Conservation (phyloP, 768 basidiomycete genomes). For the Cyclocybe aegerita region DNA sequence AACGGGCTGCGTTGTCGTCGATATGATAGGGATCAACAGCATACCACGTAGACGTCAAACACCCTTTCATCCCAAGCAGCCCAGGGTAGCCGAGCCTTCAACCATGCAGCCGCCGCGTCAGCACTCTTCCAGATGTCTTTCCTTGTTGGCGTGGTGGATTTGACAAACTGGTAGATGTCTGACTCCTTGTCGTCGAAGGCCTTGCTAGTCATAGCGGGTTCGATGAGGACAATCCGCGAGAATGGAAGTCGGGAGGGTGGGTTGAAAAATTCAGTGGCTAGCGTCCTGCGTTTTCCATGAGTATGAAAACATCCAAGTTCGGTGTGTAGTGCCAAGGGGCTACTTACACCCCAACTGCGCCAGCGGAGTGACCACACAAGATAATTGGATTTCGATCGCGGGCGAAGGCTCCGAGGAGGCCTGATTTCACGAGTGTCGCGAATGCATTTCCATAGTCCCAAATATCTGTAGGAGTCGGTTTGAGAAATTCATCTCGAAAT, state of each 20-base stretch:
- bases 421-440: constrained; percentile 23
- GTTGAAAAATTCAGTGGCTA: constrained; percentile 24
- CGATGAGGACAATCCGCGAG: constrained; percentile 23
- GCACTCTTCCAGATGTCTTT: constrained; percentile 24
- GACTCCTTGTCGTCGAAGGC: constrained; percentile 21
- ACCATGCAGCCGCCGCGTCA: constrained; percentile 24
- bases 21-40: constrained; percentile 3
- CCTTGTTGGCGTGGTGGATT: constrained; percentile 21
- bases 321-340: no score
- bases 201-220: constrained; percentile 21
- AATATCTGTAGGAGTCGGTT: constrained; percentile 19
- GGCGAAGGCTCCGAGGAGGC: constrained; percentile 21
- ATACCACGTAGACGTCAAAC: constrained; percentile 23
- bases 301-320: no score
- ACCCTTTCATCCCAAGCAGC: constrained; percentile 25
- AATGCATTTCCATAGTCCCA: constrained; percentile 31
- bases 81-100: constrained; percentile 22
- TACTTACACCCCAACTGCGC: no score
- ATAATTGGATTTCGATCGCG: constrained; percentile 22
- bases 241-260: constrained; percentile 27
- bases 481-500: not conserved
- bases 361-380: constrained; percentile 30
- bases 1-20: no score
- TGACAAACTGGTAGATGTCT: constrained; percentile 25
- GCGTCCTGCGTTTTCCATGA: no score